Conservation (phyloP, 257 asterid species). For the Ballota nigra region DNA sequence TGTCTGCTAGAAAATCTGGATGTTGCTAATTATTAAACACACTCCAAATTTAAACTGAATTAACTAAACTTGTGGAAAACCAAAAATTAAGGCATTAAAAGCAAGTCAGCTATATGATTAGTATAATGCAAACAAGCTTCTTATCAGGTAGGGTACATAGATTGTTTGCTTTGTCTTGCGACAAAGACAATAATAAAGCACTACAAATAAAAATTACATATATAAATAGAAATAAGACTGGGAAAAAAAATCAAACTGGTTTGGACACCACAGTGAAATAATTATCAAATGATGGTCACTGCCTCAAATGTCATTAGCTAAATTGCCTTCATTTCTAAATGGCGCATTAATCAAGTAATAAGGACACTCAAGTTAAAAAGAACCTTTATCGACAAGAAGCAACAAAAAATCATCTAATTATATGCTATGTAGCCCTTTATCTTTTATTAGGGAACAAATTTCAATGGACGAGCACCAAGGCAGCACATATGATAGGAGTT, state of each 20-base stretch:
- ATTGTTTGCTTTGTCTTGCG: not conserved
- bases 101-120: not conserved
- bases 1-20: not conserved
- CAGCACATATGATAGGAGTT: not conserved
- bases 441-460: not conserved
- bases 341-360: not conserved
- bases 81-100: too few species aligned
- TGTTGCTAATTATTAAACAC: not conserved
- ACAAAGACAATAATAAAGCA: not conserved
- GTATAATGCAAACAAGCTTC: not conserved
- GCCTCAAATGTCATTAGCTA: not conserved
- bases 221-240: not conserved
- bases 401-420: not conserved
- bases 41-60: not conserved
- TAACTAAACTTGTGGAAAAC: not conserved
- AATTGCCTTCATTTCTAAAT: not conserved
- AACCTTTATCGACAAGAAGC: not conserved
- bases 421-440: not conserved
- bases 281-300: not conserved
- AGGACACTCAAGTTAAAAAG: not conserved
- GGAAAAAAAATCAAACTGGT: not conserved
- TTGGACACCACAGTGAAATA: not conserved
- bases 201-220: not conserved
- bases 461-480: not conserved
- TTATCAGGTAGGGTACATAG: not conserved